phyloP scores from a whole-genome alignment of 352 stramenopile species.

The Phytophthora lateralis region DNA sequence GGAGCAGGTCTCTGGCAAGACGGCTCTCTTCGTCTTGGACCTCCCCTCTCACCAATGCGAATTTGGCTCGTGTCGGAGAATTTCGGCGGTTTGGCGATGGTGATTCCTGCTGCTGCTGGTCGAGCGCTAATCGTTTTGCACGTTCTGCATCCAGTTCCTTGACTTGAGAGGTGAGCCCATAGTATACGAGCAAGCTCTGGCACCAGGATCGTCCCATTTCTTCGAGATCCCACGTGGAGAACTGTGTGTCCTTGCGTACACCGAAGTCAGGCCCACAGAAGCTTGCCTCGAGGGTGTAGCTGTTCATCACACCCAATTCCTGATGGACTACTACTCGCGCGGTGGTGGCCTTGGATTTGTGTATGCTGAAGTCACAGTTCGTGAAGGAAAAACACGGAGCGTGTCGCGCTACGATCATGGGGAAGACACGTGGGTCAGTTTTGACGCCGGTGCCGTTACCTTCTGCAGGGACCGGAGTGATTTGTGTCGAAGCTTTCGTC shows the following conservation, averaged over 20 bases:
- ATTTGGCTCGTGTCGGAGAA: neutral
- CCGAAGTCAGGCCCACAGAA: conserved; percentile 89
- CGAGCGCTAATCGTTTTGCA: conserved; percentile 2
- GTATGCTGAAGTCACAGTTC: conserved; percentile 90
- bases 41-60: neutral
- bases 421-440: conserved; percentile 75
- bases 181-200: conserved; percentile 79
- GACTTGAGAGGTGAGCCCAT: conserved; percentile 57
- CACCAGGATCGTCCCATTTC: conserved; percentile 79
- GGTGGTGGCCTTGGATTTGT: conserved; percentile 90
- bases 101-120: conserved; percentile 12
- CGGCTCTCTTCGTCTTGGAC: conserved; percentile 30
- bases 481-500: conserved; percentile 9
- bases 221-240: conserved; percentile 75
- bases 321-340: conserved; percentile 91
- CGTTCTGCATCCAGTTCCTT: conserved; percentile 40
- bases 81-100: conserved; percentile 2
- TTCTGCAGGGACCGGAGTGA: conserved; percentile 2
- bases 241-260: conserved; percentile 67
- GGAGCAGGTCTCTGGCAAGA: conserved; percentile 44
- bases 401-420: conserved; percentile 79
- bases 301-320: conserved; percentile 85
- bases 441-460: conserved; percentile 32
- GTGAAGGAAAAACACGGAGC: conserved; percentile 78
- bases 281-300: conserved; percentile 91